Evolutionary conservation across 306 rosid species (phyloP).

Genomic region (Rosa lucieae): DNA sequence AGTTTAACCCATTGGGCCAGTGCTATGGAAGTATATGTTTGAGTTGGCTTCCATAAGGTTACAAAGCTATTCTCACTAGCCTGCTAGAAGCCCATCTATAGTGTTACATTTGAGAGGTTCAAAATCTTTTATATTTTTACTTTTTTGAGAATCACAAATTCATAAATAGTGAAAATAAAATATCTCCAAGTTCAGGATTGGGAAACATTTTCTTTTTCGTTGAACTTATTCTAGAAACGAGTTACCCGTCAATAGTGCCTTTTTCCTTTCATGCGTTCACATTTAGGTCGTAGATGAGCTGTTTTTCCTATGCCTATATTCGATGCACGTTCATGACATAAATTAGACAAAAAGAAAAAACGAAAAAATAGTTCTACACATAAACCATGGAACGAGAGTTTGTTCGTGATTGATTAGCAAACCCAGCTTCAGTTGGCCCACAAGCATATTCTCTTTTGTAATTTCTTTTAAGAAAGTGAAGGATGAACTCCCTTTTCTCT

Average conservation of each 20-base stretch:
- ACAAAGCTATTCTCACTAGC: too few relatives aligned
- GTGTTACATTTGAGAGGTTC: too few relatives aligned
- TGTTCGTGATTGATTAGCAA: background rate
- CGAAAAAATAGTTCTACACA: background rate
- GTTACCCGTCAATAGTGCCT: background rate
- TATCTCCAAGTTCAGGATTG: too few relatives aligned
- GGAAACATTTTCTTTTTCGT: too few relatives aligned
- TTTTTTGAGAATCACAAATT: too few relatives aligned
- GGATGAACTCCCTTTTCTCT: background rate
- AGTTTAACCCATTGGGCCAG: background rate
- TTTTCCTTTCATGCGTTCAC: background rate
- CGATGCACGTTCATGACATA: background rate
- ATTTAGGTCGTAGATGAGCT: background rate
- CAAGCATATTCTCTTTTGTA: background rate
- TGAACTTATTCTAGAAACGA: too few relatives aligned
- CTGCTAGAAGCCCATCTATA: too few relatives aligned
- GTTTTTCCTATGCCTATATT: background rate
- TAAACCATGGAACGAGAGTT: background rate
- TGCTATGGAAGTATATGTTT: background rate
- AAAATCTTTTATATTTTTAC: too few relatives aligned
- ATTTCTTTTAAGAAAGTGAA: background rate
- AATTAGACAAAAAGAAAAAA: background rate
- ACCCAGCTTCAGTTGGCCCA: conserved; percentile 1
- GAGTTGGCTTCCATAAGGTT: too few relatives aligned
- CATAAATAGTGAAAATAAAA: too few relatives aligned